phyloP scores from a whole-genome alignment of 192 early-diverging fungal genomes.

The Allomyces javanicus region DNA sequence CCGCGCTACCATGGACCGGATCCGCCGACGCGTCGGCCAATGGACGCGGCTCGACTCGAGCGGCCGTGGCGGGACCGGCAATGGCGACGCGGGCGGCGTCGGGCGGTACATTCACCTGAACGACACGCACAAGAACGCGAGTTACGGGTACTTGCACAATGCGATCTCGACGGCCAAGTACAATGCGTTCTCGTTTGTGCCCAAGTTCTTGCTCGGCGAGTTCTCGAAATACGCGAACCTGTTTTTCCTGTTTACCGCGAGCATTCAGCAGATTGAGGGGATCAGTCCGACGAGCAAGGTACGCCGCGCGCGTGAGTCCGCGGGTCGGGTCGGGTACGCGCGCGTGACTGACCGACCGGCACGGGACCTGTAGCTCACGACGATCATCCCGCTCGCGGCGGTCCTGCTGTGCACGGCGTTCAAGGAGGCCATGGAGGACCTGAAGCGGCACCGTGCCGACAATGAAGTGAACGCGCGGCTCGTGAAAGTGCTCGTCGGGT shows the following conservation, averaged over 20 bases:
- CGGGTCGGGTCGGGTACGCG: no score
- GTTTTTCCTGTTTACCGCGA: constrained; percentile 95
- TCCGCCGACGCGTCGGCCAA: no score
- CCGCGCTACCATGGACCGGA: no score
- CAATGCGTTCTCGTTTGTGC: constrained; percentile 75
- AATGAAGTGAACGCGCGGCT: no score
- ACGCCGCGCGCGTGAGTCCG: no score
- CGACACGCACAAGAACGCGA: constrained; percentile 52
- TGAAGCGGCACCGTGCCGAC: constrained; percentile 2
- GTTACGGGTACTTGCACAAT: constrained; percentile 77
- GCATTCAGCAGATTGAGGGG: constrained; percentile 89
- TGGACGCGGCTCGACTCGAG: no score
- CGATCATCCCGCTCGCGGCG: constrained; percentile 54
- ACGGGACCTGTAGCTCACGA: constrained; percentile 33
- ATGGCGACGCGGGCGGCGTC: not conserved
- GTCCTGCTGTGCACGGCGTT: constrained; percentile 76
- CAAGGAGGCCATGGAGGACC: constrained; percentile 89
- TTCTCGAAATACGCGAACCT: constrained; percentile 98
- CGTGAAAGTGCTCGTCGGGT: no score
- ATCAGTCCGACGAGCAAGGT: constrained; percentile 55
- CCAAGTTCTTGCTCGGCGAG: constrained; percentile 92
- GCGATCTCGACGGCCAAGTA: constrained; percentile 92
- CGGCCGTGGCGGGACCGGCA: no score
- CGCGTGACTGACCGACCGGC: no score
- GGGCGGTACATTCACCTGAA: constrained; percentile 77